Evolutionary conservation across 352 stramenopile species (phyloP).

Genomic region (Phytophthora europaea): DNA sequence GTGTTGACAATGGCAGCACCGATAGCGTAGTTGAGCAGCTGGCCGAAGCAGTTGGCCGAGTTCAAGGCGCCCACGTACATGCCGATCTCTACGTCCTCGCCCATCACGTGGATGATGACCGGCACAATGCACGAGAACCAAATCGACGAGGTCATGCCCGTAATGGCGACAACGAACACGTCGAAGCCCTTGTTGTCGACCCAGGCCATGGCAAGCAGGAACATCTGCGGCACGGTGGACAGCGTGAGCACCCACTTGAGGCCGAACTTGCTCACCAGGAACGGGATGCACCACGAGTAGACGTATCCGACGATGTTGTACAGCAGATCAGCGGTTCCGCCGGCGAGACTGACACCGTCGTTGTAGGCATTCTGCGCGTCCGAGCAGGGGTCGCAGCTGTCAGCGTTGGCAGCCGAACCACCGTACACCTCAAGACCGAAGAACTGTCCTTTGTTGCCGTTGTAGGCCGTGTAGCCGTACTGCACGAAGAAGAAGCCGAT

Average conservation of each 20-base stretch:
- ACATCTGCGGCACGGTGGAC: constrained; percentile 47
- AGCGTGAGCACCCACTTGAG: constrained; percentile 43
- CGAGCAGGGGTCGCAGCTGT: constrained; percentile 42
- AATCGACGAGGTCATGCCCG: constrained; percentile 35
- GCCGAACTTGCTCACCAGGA: constrained; percentile 50
- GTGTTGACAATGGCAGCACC: constrained; percentile 39
- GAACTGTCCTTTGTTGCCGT: constrained; percentile 43
- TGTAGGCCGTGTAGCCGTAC: constrained; percentile 43
- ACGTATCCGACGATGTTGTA: constrained; percentile 50
- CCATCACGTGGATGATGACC: constrained; percentile 46
- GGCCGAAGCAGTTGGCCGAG: constrained; percentile 46
- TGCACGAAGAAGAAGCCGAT: constrained; percentile 43
- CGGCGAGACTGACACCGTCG: constrained; percentile 48
- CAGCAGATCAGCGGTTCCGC: constrained; percentile 42
- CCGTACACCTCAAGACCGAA: constrained; percentile 52
- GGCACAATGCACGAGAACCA: constrained; percentile 46
- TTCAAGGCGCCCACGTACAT: constrained; percentile 47
- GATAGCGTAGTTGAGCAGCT: constrained; percentile 44
- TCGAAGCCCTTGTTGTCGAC: constrained; percentile 33
- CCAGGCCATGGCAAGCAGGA: constrained; percentile 47
- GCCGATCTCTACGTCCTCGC: constrained; percentile 39
- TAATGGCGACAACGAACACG: constrained; percentile 52
- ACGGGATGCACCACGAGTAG: constrained; percentile 51
- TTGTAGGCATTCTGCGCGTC: constrained; percentile 45
- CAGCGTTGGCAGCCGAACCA: constrained; percentile 35